phyloP scores from a whole-genome alignment of 192 early-diverging fungal genomes.

The Podila epicladia region DNA sequence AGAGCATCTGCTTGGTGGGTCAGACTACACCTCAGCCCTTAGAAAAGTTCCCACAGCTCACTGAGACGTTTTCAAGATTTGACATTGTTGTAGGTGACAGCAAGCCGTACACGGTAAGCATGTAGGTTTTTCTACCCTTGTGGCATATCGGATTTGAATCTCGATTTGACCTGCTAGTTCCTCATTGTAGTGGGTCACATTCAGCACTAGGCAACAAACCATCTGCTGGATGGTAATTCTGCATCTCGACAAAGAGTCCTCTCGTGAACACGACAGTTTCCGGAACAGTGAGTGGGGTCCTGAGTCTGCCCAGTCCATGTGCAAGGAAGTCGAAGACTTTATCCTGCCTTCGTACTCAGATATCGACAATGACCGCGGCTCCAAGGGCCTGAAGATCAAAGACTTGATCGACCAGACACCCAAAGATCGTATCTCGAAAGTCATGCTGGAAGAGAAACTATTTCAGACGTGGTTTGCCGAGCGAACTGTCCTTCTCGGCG shows the following conservation, averaged over 20 bases:
- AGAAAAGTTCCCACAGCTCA: not conserved
- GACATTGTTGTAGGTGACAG: not conserved
- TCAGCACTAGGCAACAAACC: not conserved
- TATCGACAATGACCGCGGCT: not conserved
- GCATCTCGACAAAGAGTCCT: constrained; percentile 4
- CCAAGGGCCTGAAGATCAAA: not conserved
- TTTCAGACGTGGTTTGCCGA: not conserved
- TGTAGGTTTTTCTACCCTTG: too few relatives aligned
- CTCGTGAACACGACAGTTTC: not conserved
- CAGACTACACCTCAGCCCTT: not conserved
- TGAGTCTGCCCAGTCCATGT: constrained; percentile 1
- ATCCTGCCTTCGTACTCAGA: not conserved
- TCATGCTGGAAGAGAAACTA: constrained; percentile 5
- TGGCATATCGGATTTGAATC: not conserved
- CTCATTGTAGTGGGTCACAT: constrained; percentile 1
- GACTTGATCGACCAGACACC: not conserved
- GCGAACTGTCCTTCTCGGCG: not conserved
- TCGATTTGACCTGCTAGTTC: not conserved
- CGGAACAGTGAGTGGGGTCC: constrained; percentile 3
- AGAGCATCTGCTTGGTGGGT: not conserved
- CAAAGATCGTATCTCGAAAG: constrained; percentile 1
- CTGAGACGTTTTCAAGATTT: not conserved
- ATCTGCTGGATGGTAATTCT: constrained; percentile 6
- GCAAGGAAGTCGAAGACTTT: constrained; percentile 2
- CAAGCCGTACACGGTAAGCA: constrained; percentile 1